Base-by-base conservation (phyloP, 1,284 basidiomycete species). In the Pseudomicrostroma phylloplanum region DNA sequence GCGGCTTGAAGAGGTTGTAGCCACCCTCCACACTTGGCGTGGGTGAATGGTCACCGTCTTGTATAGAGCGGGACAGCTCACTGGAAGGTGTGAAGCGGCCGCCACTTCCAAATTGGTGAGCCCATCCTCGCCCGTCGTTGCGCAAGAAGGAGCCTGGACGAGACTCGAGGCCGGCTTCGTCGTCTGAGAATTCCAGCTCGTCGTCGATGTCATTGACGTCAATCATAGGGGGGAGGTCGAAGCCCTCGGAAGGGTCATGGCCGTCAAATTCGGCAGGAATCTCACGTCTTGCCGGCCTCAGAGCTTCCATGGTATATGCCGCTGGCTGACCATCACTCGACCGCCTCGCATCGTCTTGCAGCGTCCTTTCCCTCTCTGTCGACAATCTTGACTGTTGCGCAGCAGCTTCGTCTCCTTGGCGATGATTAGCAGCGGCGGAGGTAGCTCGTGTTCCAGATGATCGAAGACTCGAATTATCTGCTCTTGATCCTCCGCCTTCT, bases 1-100 rank as follows among this genome's bases (percentile, higher is more conserved):
- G 72, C 4, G 72, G 71, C 61, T 74, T 74, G 67, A 66, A 73
- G 26, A 74, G 65, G 46, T 74, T 74, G 65, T 74, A 72, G 56
- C 72, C 72, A 9, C 72, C 71, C 57, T 74, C 72, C 6, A 74
- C 72, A 4, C 71, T 73, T 2, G 72, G 71, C 11, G 72, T 74
- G n/a, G 71, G 61, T 26, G 61, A 36, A 42, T 30, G 26, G 13
- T 40, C 39, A n/a, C n/a, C 30, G 12, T 48, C 46, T 48, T 48
- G 46, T 9, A 36, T 3, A 36, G 30, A 36, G 30, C 30, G 30
- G 30, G 30, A 36, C 4, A 36, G 30, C 43, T 17, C 21, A 13
- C 17, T n/a, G 6, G 17, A 17, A 48, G 43, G 43, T 17, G 17
- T 21, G 51, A 19, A 23, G 23, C 15, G 13, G 51, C 26, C 21